phyloP scores from a whole-genome alignment of 1,139 yeast genomes.

The Ashbya aceris region DNA sequence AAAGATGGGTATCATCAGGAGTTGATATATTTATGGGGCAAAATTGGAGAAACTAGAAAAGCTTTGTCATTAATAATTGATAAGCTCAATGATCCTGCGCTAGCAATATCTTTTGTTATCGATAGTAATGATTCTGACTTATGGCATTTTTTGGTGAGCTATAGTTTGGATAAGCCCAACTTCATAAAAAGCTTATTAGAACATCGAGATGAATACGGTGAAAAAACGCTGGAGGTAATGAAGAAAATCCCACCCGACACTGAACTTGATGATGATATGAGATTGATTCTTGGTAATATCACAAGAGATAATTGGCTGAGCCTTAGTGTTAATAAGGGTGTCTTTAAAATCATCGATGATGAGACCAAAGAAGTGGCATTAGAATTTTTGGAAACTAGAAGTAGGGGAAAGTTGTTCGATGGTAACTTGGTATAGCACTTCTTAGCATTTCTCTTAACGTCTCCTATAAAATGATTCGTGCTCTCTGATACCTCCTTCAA shows the following conservation, averaged over 20 bases:
- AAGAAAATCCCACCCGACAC: slow-evolving; percentile 53
- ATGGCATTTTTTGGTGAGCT: slow-evolving; percentile 67
- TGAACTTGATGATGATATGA: slow-evolving; percentile 54
- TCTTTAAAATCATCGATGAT: slow-evolving; percentile 51
- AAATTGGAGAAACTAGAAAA: slow-evolving; percentile 67
- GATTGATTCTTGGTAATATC: slow-evolving; percentile 51
- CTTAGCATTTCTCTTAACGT: too few relatives aligned
- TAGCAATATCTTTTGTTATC: slow-evolving; percentile 76
- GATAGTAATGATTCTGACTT: slow-evolving; percentile 60
- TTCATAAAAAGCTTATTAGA: slow-evolving; percentile 70
- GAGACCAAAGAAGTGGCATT: slow-evolving; percentile 44
- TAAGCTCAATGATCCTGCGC: slow-evolving; percentile 64
- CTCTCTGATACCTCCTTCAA: too few relatives aligned
- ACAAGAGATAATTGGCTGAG: slow-evolving; percentile 58
- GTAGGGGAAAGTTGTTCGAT: slow-evolving; percentile 39
- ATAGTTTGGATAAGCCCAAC: slow-evolving; percentile 61
- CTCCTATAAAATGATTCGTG: too few relatives aligned
- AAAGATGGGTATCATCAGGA: slow-evolving; percentile 50
- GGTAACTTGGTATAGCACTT: slow-evolving; percentile 3
- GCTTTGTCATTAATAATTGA: slow-evolving; percentile 74
- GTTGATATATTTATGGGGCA: slow-evolving; percentile 71
- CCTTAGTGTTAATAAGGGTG: slow-evolving; percentile 46
- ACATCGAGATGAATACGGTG: slow-evolving; percentile 56
- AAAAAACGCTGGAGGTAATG: slow-evolving; percentile 55
- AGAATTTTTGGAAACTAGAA: slow-evolving; percentile 32